Evolutionary conservation across 805 yeast species (phyloP), one percentile per base, ranked within the genome.

Genomic region (Ogataea pini): DNA sequence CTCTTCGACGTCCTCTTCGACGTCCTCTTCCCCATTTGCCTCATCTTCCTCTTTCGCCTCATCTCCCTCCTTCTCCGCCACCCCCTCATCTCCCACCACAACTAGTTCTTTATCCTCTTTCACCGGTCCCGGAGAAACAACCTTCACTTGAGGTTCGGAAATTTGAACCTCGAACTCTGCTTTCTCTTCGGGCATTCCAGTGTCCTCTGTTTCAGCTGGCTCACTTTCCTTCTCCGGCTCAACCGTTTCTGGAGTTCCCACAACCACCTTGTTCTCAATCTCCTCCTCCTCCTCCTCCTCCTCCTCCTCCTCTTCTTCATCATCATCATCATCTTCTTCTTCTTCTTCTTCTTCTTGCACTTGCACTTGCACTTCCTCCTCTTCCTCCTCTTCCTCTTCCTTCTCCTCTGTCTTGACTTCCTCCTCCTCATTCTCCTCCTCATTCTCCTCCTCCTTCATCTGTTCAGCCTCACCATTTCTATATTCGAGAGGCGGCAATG

Each of bases 401-500:
- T 25, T 31, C 8, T 25, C 41, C 1, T 42, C 49, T n/a, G 41
- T n/a, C 33, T 14, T 16, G 6, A 25, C 39, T 13, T 9, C 17
- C 14, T 34, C 47, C 5, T 31, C 49, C 40, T 37, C 47, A 24
- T 34, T 41, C 19, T 39, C 46, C 14, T 36, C 39, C 16, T 37
- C 33, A 8, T 14, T 36, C 36, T 29, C 25, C 22, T 25, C 50
- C 18, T 38, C 51, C 13, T 41, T 44, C 9, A 17, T 43, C 4
- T 44, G 42, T 29, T 31, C 19, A 18, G 27, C 28, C 17, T 42
- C 33, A 4, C 4, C 34, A 25, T 42, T 18, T 43, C 43, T 14
- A n/a, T n/a, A n/a, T n/a, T n/a, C n/a, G n/a, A n/a, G n/a, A n/a
- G 57, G 54, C 24, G 56, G 53, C 4, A 50, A 47, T 3, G 50